Evolutionary conservation across 225 moss, liverwort and hornwort genomes (phyloP).

Genomic region (Bryoerythrophyllum caledonicum): DNA sequence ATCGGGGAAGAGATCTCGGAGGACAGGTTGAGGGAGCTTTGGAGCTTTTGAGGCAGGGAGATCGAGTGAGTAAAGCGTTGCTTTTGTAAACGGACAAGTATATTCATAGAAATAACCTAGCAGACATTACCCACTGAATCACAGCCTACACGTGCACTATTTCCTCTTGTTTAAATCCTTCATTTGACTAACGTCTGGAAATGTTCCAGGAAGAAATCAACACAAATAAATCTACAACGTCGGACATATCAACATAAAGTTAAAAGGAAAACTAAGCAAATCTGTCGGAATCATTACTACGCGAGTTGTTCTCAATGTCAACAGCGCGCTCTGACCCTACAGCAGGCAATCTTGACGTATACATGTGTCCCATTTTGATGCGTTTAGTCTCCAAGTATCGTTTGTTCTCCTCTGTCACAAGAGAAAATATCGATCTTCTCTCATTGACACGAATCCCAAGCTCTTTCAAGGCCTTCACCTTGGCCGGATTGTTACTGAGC

Average conservation of each 20-base stretch:
- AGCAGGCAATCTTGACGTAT: conserved; percentile 67
- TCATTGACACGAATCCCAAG: conserved; percentile 73
- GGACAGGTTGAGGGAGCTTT: too few relatives aligned
- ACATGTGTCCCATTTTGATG: conserved; percentile 88
- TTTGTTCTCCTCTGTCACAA: conserved; percentile 77
- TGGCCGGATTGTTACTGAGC: conserved; percentile 93
- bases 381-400: conserved; percentile 95
- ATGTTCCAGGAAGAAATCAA: conserved; percentile 50
- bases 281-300: conserved; percentile 5
- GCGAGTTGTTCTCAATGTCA: conserved; percentile 13
- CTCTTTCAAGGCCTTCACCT: conserved; percentile 78
- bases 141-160: neutral
- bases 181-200: conserved; percentile 35
- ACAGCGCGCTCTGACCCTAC: conserved; percentile 29
- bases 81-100: neutral
- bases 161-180: conserved; percentile 16
- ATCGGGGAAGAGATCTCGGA: too few relatives aligned
- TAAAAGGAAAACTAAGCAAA: conserved; percentile 14
- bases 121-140: neutral
- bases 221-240: conserved; percentile 31
- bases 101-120: neutral
- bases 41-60: too few relatives aligned
- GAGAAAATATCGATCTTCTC: conserved; percentile 80
- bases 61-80: too few relatives aligned
- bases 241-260: neutral